Evolutionary conservation across 306 rosid genomes (phyloP), one percentile per base, ranked within the genome.

Genomic region (Sicyos baderoa): DNA sequence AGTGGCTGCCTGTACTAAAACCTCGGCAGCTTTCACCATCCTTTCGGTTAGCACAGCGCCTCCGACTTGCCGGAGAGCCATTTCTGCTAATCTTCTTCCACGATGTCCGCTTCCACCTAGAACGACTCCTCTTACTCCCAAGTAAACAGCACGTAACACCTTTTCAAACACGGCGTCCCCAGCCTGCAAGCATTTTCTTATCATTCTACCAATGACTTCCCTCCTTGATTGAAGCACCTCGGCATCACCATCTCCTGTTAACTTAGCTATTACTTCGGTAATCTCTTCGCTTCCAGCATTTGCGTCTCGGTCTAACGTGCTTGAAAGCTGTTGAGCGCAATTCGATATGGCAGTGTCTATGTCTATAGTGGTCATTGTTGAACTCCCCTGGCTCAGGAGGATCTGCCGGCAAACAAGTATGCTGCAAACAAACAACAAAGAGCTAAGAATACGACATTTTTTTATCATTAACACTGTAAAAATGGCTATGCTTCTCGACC

Each of bases 91-190:
- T 75, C 83, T 84, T 74, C 74, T 88, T 72, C 99, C 99, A 3
- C 12, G 52, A 9, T 68, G 29, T 5, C 97, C 96, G 8, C 79
- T 86, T 51, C 99, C 99, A 0, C 94, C 96, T 1, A 93, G 89
- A 75, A 85, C 76, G 8, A 82, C 86, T 40, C 88, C 97, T 15
- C 99, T 86, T 37, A 85, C 72, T 59, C 96, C 89, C 72, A 56
- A 21, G 60, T 86, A 88, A 25, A 86, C 87, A 1, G 97, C 85
- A 25, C 49, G 79, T 3, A 83, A 81, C 47, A 93, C 97, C 81
- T 79, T 93, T 75, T 86, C 94, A 78, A 93, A 89, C 69, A 93
- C 91, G 1, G 88, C 79, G 68, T 93, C 96, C 74, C 90, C 99
- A 42, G 96, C 87, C 77, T 88, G 97, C 77, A 93, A 70, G 81